phyloP scores from a whole-genome alignment of 1,139 yeast species.

The Taiozyma sp. region DNA sequence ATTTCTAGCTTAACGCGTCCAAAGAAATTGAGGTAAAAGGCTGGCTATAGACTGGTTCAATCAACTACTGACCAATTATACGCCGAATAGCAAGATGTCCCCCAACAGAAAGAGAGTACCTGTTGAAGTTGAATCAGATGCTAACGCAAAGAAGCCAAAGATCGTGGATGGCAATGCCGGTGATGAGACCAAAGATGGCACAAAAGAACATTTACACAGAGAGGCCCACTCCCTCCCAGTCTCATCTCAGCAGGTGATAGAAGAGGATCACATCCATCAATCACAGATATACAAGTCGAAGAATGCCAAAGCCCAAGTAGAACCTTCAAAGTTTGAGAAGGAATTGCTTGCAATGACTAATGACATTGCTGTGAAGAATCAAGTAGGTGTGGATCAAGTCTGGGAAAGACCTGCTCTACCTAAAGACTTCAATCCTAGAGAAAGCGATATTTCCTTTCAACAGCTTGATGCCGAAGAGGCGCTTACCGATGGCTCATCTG shows the following conservation, averaged over 20 bases:
- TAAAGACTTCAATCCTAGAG: slow-evolving; percentile 40
- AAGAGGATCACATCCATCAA: slow-evolving; percentile 16
- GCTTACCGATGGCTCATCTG: slow-evolving; percentile 47
- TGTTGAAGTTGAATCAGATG: slow-evolving; percentile 7
- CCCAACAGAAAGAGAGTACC: slow-evolving; percentile 5
- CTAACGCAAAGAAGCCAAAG: slow-evolving; percentile 13
- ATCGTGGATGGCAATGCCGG: slow-evolving; percentile 8
- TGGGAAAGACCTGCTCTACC: slow-evolving; percentile 51
- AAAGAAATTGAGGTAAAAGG: neutral
- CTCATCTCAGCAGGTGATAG: slow-evolving; percentile 11
- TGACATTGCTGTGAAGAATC: slow-evolving; percentile 24
- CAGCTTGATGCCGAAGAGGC: slow-evolving; percentile 95
- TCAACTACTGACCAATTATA: neutral
- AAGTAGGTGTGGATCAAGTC: slow-evolving; percentile 25
- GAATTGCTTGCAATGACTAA: slow-evolving; percentile 59
- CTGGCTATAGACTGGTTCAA: neutral
- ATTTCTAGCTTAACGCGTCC: neutral
- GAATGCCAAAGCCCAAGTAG: slow-evolving; percentile 28
- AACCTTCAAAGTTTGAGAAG: slow-evolving; percentile 60
- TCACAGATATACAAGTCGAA: slow-evolving; percentile 26
- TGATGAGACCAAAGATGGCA: slow-evolving; percentile 14
- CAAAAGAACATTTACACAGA: slow-evolving; percentile 16
- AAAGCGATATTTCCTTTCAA: slow-evolving; percentile 67
- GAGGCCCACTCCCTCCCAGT: slow-evolving; percentile 25
- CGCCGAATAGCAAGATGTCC: neutral